These are phyloP conservation scores for Haplosporangium sp. DNA, from an alignment of 371 early-diverging fungal species.

Conservation along the genomic window DNA sequence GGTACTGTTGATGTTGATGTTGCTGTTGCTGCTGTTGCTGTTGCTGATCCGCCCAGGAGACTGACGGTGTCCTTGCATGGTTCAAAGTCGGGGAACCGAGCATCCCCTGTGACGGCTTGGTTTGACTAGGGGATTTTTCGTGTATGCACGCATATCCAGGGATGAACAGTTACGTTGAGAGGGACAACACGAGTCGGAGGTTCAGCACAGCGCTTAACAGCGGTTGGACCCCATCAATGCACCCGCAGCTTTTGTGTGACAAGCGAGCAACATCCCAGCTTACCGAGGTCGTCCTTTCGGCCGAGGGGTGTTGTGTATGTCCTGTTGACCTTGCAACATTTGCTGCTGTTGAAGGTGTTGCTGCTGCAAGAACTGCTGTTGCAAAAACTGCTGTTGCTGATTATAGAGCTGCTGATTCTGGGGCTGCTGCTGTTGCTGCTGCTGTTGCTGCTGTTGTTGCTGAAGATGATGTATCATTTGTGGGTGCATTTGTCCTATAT, in stretches of 20 bases:
- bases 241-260: background rate
- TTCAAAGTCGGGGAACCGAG: slow-evolving; percentile 35
- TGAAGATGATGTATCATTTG: slow-evolving; percentile 51
- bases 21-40: slow-evolving; percentile 14
- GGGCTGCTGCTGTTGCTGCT: slow-evolving; percentile 22
- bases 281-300: slow-evolving; percentile 54
- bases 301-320: slow-evolving; percentile 35
- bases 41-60: slow-evolving; percentile 50
- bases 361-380: slow-evolving; percentile 34
- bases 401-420: slow-evolving; percentile 20
- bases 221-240: too few species aligned
- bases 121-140: slow-evolving; percentile 17
- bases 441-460: slow-evolving; percentile 21
- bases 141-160: background rate
- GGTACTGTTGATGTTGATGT: background rate
- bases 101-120: slow-evolving; percentile 35
- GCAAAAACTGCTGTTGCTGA: slow-evolving; percentile 33
- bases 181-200: background rate
- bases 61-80: slow-evolving; percentile 29
- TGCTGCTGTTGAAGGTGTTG: slow-evolving; percentile 42
- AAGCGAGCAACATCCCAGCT: slow-evolving; percentile 5
- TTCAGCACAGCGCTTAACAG: background rate
- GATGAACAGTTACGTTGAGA: background rate
- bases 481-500: slow-evolving; percentile 41
- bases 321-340: slow-evolving; percentile 31